Base-by-base conservation (phyloP, 2,329 filamentous ascomycete species). In the Fonsecaea multimorphosa region DNA sequence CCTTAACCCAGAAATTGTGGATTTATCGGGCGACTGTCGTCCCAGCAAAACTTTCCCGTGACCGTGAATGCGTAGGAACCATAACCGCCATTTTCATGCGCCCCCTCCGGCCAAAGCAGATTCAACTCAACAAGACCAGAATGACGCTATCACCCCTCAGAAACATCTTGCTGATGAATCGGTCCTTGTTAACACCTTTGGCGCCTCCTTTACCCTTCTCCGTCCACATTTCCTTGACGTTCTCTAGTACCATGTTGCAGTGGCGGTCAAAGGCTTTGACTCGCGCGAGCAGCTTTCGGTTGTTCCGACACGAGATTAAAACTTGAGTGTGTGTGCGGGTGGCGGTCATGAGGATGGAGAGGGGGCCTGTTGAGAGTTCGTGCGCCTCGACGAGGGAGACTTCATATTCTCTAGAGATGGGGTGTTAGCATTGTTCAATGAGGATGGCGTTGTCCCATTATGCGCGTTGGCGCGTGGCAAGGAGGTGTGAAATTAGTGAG, bases 201-300 rank as follows among this genome's bases (percentile, higher is more conserved):
- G 94, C 95, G 71, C 94, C 94, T 71, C 89, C 90, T 75, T 91
- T 85, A 67, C 88, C 84, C 63, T 91, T 95, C 82, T 99, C 95
- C 9, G 93, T 97, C 95, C 95, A 99, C 94, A 99, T 98, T 83
- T 99, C 95, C 85, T 96, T 96, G 51, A 96, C 93, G 73, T 97
- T 97, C 84, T 97, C 93, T 55, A 97, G 84, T 2, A 97, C 91
- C 95, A 99, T 98, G 82, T 99, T 99, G 87, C 93, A 98, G 81
- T 99, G 95, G 67, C 95, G 87, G 81, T 99, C 95, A 78, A 99
- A 99, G 6, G 95, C 95, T 85, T 99, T 99, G 76, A 99, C 94
- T 70, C 95, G 91, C 58, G 94, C 95, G 62, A 99, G 89, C 55
- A 99, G 86, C 85, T 99, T 99, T 81, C 94, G 91, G 84, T 98